These are phyloP conservation scores for Gentiana dahurica DNA, from an alignment of 257 asterid species.

Conservation along the genomic window DNA sequence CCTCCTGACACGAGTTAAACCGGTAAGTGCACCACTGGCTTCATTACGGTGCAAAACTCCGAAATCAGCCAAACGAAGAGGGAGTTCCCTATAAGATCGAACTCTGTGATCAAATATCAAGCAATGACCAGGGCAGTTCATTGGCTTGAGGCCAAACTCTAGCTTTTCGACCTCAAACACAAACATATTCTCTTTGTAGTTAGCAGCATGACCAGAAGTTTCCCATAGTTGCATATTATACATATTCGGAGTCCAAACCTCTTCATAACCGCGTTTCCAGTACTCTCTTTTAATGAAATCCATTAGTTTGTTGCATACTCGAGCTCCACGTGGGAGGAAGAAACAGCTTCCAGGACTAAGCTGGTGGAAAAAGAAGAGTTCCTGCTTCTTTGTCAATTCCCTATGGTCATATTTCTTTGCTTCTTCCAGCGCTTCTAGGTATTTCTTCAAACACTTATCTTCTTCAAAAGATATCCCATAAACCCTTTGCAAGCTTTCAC, in stretches of 20 bases:
- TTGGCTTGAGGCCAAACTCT: constrained; percentile 96
- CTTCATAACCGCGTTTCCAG: constrained; percentile 92
- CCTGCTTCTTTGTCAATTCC: constrained; percentile 93
- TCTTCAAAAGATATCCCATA: constrained; percentile 94
- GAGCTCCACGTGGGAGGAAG: constrained; percentile 92
- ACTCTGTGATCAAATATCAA: constrained; percentile 89
- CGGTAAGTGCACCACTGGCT: too few relatives aligned
- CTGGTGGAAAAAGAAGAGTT: constrained; percentile 93
- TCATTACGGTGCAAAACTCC: too few relatives aligned
- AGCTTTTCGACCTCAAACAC: constrained; percentile 89
- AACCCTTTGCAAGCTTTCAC: constrained; percentile 98
- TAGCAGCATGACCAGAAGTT: constrained; percentile 98
- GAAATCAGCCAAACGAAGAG: constrained; percentile 92
- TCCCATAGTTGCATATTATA: constrained; percentile 98
- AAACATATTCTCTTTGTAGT: constrained; percentile 97
- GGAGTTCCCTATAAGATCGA: constrained; percentile 96
- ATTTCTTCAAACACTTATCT: constrained; percentile 86
- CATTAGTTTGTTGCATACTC: constrained; percentile 78
- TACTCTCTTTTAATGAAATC: constrained; percentile 72
- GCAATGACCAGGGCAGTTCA: constrained; percentile 99
- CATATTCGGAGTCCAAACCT: constrained; percentile 93
- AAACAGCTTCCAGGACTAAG: constrained; percentile 99
- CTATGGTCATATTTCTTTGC: constrained; percentile 97
- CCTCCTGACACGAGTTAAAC: too few relatives aligned
- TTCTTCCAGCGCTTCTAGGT: constrained; percentile 77